Conservation (phyloP, 148 eudicot species). For the Heliosperma pusillum region DNA sequence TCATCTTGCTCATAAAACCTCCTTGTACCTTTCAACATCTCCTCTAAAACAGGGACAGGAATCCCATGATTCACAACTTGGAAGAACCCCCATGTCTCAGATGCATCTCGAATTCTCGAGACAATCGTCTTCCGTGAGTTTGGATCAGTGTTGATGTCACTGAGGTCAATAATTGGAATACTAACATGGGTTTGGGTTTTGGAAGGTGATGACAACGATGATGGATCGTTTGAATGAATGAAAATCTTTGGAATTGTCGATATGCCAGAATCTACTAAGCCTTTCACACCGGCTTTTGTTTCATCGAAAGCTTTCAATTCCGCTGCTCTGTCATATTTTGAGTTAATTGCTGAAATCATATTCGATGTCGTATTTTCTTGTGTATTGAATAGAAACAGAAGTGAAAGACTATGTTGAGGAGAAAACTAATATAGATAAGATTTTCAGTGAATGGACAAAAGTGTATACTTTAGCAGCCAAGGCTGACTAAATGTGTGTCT, state of each 20-base stretch:
- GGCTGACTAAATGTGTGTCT: background rate
- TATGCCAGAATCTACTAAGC: slow-evolving; percentile 47
- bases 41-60: slow-evolving; percentile 23
- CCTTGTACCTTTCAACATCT: slow-evolving; percentile 27
- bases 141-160: background rate
- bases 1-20: slow-evolving; percentile 37
- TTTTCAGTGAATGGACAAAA: background rate
- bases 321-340: slow-evolving; percentile 19
- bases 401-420: background rate
- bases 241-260: slow-evolving; percentile 35
- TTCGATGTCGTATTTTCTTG: too few relatives aligned
- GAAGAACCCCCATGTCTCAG: slow-evolving; percentile 34
- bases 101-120: slow-evolving; percentile 19
- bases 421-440: background rate
- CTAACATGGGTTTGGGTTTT: slow-evolving; percentile 5
- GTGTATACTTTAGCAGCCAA: background rate
- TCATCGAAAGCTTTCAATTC: slow-evolving; percentile 57
- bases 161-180: slow-evolving; percentile 8
- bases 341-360: background rate
- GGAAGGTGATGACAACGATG: background rate
- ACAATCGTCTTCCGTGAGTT: background rate
- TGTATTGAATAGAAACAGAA: background rate
- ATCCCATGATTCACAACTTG: slow-evolving; percentile 45
- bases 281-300: slow-evolving; percentile 58
- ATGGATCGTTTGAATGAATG: background rate